Evolutionary conservation across 192 early-diverging fungal species (phyloP), one percentile per base, ranked within the genome.

Genomic region (Gigaspora rosea): DNA sequence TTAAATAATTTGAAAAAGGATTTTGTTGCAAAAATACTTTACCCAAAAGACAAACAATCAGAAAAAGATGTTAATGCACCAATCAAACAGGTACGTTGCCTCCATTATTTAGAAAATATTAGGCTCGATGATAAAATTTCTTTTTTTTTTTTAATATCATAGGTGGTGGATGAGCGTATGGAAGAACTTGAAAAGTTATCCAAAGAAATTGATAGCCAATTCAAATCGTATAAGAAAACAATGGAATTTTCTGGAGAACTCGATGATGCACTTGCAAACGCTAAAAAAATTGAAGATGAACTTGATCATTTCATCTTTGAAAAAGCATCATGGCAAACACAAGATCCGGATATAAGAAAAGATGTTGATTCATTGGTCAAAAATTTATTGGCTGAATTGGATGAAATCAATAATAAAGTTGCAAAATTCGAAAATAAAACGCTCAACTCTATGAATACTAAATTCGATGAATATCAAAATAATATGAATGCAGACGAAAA

Each of bases 141-240:
- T 47, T 16, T 8, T 67, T n/a, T 67, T n/a, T 46, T 67, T 7
- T 36, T 47, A 2, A 35, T 47, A 41, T 47, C 36, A 15, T 46
- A 67, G 65, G 56, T 41, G 35, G 51, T 73, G 5, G 54, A 73
- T 58, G 41, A 56, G 22, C 50, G 51, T 54, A 22, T 58, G 8
- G 35, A 50, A 54, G 35, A 41, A 13, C 71, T 73, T 54, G 51
- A 41, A 58, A 13, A 27, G 9, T 57, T 73, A 41, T 73, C 71
- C 8, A 58, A 73, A 41, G 71, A 58, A 20, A 27, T 73, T 15
- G 71, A 59, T 22, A 18, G 59, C 12, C 57, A 36, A 36, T 36
- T 73, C 22, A 59, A 73, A 58, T 73, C 71, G 8, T 73, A 73
- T 47, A 52, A 73, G 36, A 35, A 73, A 15, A 73, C 71, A 6